A percentile compares a stretch with the other conserved stretches of the same genome.
phyloP scores from a whole-genome alignment of 2,329 filamentous ascomycete genomes.

The Dothideomycetes sp. region DNA sequence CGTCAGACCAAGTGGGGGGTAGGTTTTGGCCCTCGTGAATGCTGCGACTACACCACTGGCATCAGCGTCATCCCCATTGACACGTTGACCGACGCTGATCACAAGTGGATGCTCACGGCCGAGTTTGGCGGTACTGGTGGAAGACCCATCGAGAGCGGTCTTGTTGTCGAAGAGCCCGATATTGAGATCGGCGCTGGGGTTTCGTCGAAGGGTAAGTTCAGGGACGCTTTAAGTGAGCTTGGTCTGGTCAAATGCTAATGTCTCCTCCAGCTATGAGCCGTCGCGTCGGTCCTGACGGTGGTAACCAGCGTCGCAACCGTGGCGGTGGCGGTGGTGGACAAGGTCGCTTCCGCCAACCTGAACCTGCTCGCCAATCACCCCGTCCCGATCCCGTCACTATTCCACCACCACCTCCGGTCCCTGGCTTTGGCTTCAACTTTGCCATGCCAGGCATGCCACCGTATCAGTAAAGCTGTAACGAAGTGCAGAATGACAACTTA shows the following conservation, averaged over 20 bases:
- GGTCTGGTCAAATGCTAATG: neutral
- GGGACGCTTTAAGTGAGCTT: neutral
- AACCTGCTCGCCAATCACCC: slow-evolving; percentile 8
- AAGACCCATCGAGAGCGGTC: slow-evolving; percentile 62
- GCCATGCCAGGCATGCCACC: slow-evolving; percentile 9
- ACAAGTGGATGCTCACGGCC: slow-evolving; percentile 93
- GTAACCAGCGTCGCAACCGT: slow-evolving; percentile 19
- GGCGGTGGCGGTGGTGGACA: slow-evolving; percentile 17
- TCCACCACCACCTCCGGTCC: slow-evolving; percentile 27
- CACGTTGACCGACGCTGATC: slow-evolving; percentile 87
- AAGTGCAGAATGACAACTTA: no score
- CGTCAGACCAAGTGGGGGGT: slow-evolving; percentile 51
- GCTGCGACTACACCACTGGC: slow-evolving; percentile 87
- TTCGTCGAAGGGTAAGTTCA: slow-evolving; percentile 64
- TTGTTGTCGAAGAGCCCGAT: slow-evolving; percentile 93
- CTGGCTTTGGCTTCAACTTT: slow-evolving; percentile 26
- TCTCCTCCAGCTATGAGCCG: slow-evolving; percentile 22
- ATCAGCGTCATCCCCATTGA: slow-evolving; percentile 88
- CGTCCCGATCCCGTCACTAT: slow-evolving; percentile 26
- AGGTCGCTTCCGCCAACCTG: slow-evolving; percentile 10
- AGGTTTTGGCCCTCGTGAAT: slow-evolving; percentile 91
- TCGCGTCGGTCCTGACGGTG: slow-evolving; percentile 23
- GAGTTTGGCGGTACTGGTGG: slow-evolving; percentile 90
- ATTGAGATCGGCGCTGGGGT: slow-evolving; percentile 98
- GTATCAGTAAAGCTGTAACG: slow-evolving; percentile 2